Evolutionary conservation across 2,329 filamentous ascomycete genomes (phyloP).

Genomic region (Colletotrichum sp.): DNA sequence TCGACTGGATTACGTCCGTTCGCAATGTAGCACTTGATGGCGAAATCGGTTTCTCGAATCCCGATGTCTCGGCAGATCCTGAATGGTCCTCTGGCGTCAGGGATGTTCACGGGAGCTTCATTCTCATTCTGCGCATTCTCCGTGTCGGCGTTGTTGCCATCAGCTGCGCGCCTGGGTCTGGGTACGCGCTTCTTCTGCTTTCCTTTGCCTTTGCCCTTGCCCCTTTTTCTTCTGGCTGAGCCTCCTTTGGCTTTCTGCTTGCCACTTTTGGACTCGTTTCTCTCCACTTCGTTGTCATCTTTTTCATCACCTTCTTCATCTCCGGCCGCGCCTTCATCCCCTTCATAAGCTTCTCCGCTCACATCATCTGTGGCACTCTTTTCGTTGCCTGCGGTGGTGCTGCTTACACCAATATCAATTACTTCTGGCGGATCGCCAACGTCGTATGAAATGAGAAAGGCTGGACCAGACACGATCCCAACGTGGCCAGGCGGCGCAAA

Average conservation of each 20-base stretch:
- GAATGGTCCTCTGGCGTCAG: accelerated
- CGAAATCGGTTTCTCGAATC: accelerated
- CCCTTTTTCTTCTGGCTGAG: background rate
- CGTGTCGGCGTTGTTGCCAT: accelerated
- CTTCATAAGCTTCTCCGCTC: accelerated
- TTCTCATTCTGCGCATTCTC: background rate
- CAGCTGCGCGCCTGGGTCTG: background rate
- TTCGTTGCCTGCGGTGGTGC: background rate
- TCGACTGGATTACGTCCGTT: background rate
- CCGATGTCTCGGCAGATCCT: accelerated
- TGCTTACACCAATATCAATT: accelerated
- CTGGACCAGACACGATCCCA: background rate
- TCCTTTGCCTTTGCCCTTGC: accelerated
- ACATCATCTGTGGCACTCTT: accelerated
- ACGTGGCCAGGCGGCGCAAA: background rate
- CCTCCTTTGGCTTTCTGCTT: background rate
- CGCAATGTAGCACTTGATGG: background rate
- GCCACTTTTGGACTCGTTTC: accelerated
- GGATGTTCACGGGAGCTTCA: accelerated
- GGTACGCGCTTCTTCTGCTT: background rate
- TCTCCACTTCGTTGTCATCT: accelerated
- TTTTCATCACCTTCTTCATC: background rate
- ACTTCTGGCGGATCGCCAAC: background rate
- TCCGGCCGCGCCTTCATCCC: background rate
- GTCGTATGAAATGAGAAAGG: background rate